phyloP scores from a whole-genome alignment of 805 yeast genomes.

The Starmerella sirachaensis region DNA sequence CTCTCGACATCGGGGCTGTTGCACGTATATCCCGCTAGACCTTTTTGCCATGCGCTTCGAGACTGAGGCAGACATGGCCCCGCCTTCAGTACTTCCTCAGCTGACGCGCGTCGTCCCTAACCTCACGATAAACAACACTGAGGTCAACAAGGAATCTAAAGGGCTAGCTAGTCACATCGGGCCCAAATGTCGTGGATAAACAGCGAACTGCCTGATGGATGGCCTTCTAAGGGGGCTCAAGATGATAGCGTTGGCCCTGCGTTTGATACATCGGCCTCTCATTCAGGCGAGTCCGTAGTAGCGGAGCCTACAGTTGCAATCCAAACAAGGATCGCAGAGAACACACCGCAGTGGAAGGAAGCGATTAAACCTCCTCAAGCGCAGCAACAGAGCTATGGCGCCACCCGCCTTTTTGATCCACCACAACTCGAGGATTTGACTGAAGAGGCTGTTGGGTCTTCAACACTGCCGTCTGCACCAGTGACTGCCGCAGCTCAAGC shows the following conservation, averaged over 20 bases:
- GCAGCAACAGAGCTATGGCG: background rate
- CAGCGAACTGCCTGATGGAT: constrained; percentile 18
- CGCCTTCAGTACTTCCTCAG: too few relatives aligned
- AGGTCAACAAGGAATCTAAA: too few relatives aligned
- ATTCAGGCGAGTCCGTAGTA: constrained; percentile 6
- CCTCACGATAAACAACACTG: too few relatives aligned
- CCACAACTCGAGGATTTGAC: background rate
- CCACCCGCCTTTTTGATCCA: constrained; percentile 8
- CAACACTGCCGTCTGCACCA: background rate
- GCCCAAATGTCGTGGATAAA: constrained; percentile 21
- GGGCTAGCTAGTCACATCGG: too few relatives aligned
- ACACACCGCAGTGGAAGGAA: constrained; percentile 18
- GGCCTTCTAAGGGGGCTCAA: constrained; percentile 14
- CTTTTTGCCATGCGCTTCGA: too few relatives aligned
- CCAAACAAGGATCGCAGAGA: constrained; percentile 3
- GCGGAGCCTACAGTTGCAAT: constrained; percentile 19
- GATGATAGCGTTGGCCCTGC: background rate
- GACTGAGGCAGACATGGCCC: too few relatives aligned
- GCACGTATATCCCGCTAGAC: too few relatives aligned
- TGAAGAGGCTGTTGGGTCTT: background rate
- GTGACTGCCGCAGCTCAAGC: background rate
- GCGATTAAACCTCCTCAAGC: constrained; percentile 8
- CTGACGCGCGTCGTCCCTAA: too few relatives aligned
- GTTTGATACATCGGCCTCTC: constrained; percentile 12
- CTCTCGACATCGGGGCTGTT: too few relatives aligned